A percentile compares a stretch with the other conserved stretches of the same genome.
These are phyloP conservation scores for Cyclotella atomus DNA, from an alignment of 108 stramenopile genomes.

Conservation along the genomic window DNA sequence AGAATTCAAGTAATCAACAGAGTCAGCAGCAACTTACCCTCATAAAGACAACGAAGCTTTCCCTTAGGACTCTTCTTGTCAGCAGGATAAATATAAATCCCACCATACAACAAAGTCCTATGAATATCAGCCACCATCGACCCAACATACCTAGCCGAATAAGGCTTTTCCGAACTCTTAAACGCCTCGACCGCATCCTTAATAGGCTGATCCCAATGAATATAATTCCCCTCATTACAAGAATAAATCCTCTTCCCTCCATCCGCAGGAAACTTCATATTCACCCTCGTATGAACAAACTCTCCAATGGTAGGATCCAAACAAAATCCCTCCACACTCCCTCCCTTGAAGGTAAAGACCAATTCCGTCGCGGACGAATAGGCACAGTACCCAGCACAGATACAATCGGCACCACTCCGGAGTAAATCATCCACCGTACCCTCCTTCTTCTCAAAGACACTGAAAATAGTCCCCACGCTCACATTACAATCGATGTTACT, in stretches of 20 bases:
- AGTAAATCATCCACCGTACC: conserved; percentile 92
- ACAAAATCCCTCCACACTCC: conserved; percentile 95
- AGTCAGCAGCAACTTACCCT: conserved; percentile 35
- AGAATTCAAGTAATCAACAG: neutral
- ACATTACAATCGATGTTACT: conserved; percentile 99
- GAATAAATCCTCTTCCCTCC: conserved; percentile 97
- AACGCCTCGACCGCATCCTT: conserved; percentile 88
- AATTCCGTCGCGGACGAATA: conserved; percentile 91
- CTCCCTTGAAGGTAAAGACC: conserved; percentile 93
- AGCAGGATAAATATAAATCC: conserved; percentile 98
- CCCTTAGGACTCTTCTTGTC: conserved; percentile 93
- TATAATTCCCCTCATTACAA: conserved; percentile 96
- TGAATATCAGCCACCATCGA: conserved; percentile 99
- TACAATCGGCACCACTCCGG: conserved; percentile 90
- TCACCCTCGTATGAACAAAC: conserved; percentile 93
- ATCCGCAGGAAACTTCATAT: conserved; percentile 91
- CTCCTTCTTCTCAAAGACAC: conserved; percentile 88
- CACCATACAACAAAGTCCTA: conserved; percentile 98
- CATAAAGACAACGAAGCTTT: conserved; percentile 97
- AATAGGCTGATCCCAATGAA: conserved; percentile 94
- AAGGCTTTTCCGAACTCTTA: conserved; percentile 85
- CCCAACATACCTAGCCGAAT: conserved; percentile 96
- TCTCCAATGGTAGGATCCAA: conserved; percentile 98
- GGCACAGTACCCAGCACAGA: conserved; percentile 95
- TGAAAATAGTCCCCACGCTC: conserved; percentile 98